These are phyloP conservation scores for Pulveroboletus sp. DNA, from an alignment of 768 basidiomycete genomes.

Conservation along the genomic window DNA sequence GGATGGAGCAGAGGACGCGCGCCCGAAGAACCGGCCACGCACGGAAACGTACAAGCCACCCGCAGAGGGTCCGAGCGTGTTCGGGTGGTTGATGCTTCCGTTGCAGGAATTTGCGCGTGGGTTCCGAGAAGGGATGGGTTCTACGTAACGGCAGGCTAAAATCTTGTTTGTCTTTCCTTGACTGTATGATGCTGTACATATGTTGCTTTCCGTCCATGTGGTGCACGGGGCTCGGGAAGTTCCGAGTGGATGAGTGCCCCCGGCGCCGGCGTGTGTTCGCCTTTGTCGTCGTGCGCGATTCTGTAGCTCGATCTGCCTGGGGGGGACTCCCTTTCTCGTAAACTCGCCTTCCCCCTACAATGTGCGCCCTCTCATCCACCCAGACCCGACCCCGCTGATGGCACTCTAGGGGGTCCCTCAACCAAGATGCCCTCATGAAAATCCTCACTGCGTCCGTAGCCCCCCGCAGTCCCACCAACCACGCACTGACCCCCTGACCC, in stretches of 20 bases:
- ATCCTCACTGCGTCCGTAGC: slow-evolving; percentile 19
- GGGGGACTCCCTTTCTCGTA: slow-evolving; percentile 14
- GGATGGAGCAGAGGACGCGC: slow-evolving; percentile 36
- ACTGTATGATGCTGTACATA: slow-evolving; percentile 8
- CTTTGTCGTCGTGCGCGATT: slow-evolving; percentile 19
- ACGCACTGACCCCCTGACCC: slow-evolving; percentile 9
- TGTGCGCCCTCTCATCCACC: slow-evolving; percentile 23
- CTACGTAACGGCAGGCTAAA: slow-evolving; percentile 18
- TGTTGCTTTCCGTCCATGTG: slow-evolving; percentile 6
- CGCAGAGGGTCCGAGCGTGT: slow-evolving; percentile 38
- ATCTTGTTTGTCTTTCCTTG: slow-evolving; percentile 3
- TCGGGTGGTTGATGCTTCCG: slow-evolving; percentile 61
- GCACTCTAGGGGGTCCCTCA: slow-evolving; percentile 27
- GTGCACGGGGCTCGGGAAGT: slow-evolving; percentile 26
- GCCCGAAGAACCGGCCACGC: slow-evolving; percentile 50
- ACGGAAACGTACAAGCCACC: slow-evolving; percentile 44
- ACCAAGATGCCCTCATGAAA: slow-evolving; percentile 19
- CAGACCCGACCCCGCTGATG: slow-evolving; percentile 19
- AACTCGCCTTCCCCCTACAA: neutral
- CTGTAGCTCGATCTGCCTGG: no score
- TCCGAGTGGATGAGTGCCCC: slow-evolving; percentile 19
- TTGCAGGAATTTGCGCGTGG: slow-evolving; percentile 63
- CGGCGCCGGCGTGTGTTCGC: slow-evolving; percentile 2
- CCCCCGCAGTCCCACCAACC: neutral
- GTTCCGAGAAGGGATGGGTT: slow-evolving; percentile 56